A percentile compares a stretch with the other conserved stretches of the same genome.
phyloP scores from a whole-genome alignment of 176 grass and related monocot genomes.

The Alloteropsis semialata region DNA sequence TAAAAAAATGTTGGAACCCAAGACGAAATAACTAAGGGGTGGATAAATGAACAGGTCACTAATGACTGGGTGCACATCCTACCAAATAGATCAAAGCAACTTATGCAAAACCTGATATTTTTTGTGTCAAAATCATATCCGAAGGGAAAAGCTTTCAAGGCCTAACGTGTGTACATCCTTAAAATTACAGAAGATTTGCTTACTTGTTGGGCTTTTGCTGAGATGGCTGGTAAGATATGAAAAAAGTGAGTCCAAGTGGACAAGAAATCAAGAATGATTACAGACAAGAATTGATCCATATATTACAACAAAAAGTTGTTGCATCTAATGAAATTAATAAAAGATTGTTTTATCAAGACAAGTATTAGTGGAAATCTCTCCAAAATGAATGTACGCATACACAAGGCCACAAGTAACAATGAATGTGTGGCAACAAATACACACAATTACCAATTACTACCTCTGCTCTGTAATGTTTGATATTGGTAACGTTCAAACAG shows the following conservation, averaged over 20 bases:
- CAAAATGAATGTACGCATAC: not conserved
- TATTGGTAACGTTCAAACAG: too few species aligned
- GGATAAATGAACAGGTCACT: not conserved
- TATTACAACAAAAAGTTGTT: not conserved
- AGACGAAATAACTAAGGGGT: not conserved
- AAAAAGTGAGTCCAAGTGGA: slow-evolving; percentile 2
- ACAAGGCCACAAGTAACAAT: not conserved
- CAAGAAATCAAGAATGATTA: slow-evolving; percentile 14
- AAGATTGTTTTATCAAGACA: not conserved
- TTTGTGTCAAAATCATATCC: not conserved
- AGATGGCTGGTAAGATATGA: not conserved
- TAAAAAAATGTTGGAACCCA: not conserved
- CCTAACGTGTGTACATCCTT: not conserved
- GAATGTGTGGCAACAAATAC: not conserved
- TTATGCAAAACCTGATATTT: not conserved
- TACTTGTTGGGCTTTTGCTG: not conserved
- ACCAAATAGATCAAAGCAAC: not conserved
- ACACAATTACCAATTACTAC: not conserved
- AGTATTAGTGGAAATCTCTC: not conserved
- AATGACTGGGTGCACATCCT: not conserved
- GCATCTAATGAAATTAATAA: not conserved
- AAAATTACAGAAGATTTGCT: not conserved
- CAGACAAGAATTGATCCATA: not conserved
- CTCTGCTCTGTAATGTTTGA: too few species aligned
- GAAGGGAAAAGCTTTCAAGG: not conserved